Base-by-base conservation (phyloP, 2,329 filamentous ascomycete species). In the Colletotrichum siamense region DNA sequence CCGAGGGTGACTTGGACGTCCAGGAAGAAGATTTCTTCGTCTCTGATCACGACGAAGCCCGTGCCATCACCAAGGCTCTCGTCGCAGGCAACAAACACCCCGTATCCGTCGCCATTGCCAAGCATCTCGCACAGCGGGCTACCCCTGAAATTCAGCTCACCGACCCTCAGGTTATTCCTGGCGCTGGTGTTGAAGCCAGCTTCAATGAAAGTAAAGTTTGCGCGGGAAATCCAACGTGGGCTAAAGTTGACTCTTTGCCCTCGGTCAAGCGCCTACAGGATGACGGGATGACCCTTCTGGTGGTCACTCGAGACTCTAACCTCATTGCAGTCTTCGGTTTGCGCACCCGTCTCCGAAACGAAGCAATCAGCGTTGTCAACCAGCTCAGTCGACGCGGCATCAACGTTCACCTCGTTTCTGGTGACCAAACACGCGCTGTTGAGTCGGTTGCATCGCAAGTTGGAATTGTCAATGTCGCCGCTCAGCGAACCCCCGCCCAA, bases 401-500 rank as follows among this genome's bases (percentile, higher is more conserved):
- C 30, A 77, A 80, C 0, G 83, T 91, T 6, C 89, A 90, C 74
- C 85, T 94, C 61, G 85, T 92, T 49, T 92, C 89, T 55, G 91
- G 92, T 34, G 92, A 93, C 77, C 86, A 90, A 69, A 80, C 83
- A 9, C 82, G 82, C 7, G 87, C 89, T 2, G 90, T 92, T 8
- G 80, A 86, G 34, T 79, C 84, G 16, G 82, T 89, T n/a, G 91
- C 91, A 7, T 81, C 49, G 86, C 91, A 79, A 30, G 80, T 83
- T 30, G 79, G 79, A 24, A 83, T 84, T 61, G 80, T 84, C 3
- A 86, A 89, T 32, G 84, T 88, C 3, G 84, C 83, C 18, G 85
- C 86, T 9, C 84, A 88, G 30, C 86, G 88, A 80, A 88, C 86
- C 1, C 91, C 92, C 0, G 83, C 83, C 3, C 86, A 91, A 77